phyloP scores from a whole-genome alignment of 371 early-diverging fungal species.

The Batrachochytrium dendrobatidis region DNA sequence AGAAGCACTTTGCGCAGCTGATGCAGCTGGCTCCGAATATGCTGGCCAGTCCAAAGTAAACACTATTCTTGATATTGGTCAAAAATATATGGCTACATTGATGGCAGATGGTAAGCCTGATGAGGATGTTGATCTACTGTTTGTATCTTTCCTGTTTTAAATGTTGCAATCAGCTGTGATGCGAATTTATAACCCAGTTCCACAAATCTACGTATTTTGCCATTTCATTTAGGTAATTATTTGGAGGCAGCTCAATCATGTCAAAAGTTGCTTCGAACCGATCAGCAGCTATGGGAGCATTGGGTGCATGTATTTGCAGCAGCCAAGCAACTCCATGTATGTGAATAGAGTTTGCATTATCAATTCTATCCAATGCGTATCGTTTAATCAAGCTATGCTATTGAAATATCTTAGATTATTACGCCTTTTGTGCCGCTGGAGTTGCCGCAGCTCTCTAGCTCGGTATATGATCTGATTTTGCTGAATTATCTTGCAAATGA shows the following conservation, averaged over 20 bases:
- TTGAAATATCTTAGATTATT: constrained; percentile 40
- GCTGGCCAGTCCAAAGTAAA: constrained; percentile 27
- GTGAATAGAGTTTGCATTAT: background rate
- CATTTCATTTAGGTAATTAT: constrained; percentile 42
- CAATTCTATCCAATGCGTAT: background rate
- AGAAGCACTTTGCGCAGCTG: constrained; percentile 62
- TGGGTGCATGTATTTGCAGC: constrained; percentile 84
- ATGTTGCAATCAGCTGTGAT: background rate
- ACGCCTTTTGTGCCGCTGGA: constrained; percentile 69
- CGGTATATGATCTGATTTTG: constrained; percentile 84
- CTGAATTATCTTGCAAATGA: constrained; percentile 49
- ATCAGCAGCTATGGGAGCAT: constrained; percentile 75
- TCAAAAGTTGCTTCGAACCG: constrained; percentile 58
- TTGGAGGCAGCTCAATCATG: constrained; percentile 68
- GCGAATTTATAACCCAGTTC: background rate
- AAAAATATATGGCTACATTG: constrained; percentile 68
- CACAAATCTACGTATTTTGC: background rate
- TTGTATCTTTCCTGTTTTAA: constrained; percentile 4
- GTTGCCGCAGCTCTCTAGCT: constrained; percentile 65
- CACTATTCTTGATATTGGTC: constrained; percentile 72
- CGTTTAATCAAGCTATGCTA: background rate
- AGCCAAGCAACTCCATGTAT: constrained; percentile 56
- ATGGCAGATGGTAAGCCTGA: constrained; percentile 46
- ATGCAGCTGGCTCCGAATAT: constrained; percentile 20
- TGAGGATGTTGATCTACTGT: background rate